Conservation (phyloP, 345 rosid genomes). For the Mangifera indica region DNA sequence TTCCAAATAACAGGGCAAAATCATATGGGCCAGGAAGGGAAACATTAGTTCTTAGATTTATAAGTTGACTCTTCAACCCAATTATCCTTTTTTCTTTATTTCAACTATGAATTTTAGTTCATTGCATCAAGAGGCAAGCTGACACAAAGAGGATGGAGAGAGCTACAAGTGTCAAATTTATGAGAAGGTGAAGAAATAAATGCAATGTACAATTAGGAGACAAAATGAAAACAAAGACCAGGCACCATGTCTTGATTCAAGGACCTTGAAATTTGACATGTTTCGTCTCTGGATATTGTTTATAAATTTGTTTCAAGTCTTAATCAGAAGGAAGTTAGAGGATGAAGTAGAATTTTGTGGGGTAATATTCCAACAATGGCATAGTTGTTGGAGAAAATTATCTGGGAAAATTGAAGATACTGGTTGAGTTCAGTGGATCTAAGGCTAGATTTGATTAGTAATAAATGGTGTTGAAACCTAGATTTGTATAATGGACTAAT, state of each 20-base stretch:
- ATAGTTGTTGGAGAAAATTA: not conserved
- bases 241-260: constrained; percentile 17
- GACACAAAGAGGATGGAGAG: constrained; percentile 21
- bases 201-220: constrained; percentile 22
- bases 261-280: constrained; percentile 9
- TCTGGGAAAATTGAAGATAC: not conserved
- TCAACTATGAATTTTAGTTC: not conserved
- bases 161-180: constrained; percentile 25
- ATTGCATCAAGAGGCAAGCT: constrained; percentile 6
- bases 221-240: constrained; percentile 6
- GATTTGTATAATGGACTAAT: not conserved
- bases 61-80: not conserved
- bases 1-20: not conserved
- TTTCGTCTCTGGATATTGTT: not conserved
- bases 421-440: constrained; percentile 9
- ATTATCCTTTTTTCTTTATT: too few relatives aligned
- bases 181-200: constrained; percentile 4
- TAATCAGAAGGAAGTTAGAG: not conserved
- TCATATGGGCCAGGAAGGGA: not conserved
- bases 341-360: not conserved
- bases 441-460: not conserved
- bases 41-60: too few relatives aligned
- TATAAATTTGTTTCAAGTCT: not conserved
- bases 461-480: not conserved
- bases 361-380: not conserved